Evolutionary conservation across 2,329 filamentous ascomycete species (phyloP).

Genomic region (Nectriaceae sp.): DNA sequence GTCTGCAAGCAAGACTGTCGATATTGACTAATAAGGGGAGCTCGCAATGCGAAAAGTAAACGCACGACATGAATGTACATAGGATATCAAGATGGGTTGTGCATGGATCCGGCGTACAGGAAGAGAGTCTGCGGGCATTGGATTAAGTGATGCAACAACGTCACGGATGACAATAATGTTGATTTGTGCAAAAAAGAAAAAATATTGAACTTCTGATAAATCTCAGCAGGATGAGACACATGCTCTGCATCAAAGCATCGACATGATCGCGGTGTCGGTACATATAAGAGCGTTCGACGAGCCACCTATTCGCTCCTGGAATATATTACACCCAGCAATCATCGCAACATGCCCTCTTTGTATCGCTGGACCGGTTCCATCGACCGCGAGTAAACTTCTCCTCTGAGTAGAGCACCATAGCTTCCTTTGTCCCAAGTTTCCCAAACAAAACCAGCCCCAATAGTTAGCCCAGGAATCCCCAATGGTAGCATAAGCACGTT

Average conservation of each 20-base stretch:
- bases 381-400: constrained; percentile 21
- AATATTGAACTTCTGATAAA: neutral
- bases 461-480: constrained; percentile 28
- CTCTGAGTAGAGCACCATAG: constrained; percentile 14
- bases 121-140: constrained; percentile 9
- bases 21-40: constrained; percentile 6
- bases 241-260: constrained; percentile 2
- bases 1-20: constrained; percentile 21
- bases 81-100: constrained; percentile 11
- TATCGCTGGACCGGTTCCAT: constrained; percentile 11
- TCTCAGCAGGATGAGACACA: neutral
- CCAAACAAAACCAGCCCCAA: constrained; percentile 26
- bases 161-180: neutral
- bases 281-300: constrained; percentile 17
- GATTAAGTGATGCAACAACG: neutral
- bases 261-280: constrained; percentile 18
- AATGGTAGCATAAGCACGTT: constrained; percentile 18
- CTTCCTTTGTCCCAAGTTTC: constrained; percentile 23
- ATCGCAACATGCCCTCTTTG: constrained; percentile 6
- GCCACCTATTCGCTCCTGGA: constrained; percentile 16
- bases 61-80: neutral
- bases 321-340: constrained; percentile 25
- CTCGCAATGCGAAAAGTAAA: neutral
- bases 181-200: neutral
- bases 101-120: constrained; percentile 25